These are phyloP conservation scores for Pyricularia pennisetigena DNA, from an alignment of 2,329 filamentous ascomycete species.

Conservation along the genomic window DNA sequence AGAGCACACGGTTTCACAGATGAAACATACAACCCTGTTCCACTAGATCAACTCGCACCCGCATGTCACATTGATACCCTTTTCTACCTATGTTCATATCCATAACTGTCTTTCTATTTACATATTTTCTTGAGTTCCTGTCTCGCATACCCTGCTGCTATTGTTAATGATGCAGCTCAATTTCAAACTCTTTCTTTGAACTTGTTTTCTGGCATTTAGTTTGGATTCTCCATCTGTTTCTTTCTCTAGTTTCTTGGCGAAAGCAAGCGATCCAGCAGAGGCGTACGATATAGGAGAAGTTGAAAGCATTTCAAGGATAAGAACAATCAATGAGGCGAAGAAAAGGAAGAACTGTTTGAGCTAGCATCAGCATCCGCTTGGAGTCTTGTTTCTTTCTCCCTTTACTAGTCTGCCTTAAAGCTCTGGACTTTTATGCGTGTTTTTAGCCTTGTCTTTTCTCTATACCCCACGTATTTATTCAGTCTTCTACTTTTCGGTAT, in stretches of 20 bases:
- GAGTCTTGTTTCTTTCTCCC: background rate
- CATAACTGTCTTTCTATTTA: background rate
- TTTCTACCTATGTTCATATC: background rate
- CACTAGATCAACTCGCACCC: background rate
- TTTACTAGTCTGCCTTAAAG: background rate
- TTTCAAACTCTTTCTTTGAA: background rate
- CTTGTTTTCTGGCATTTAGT: background rate
- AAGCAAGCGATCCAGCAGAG: background rate
- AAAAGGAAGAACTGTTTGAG: background rate
- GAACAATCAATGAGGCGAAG: background rate
- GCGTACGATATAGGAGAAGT: background rate
- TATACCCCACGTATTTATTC: background rate
- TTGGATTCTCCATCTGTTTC: background rate
- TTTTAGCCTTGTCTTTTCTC: background rate
- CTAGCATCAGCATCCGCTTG: background rate
- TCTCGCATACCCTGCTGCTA: background rate
- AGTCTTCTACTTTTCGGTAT: background rate
- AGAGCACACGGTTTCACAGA: background rate
- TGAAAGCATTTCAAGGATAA: background rate
- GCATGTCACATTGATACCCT: background rate
- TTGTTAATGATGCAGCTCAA: background rate
- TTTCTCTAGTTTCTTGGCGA: background rate
- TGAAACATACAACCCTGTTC: background rate
- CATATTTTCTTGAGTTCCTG: background rate
- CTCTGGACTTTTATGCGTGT: background rate